phyloP scores from a whole-genome alignment of 202 grass and related monocot genomes.

The Eragrostis tef region DNA sequence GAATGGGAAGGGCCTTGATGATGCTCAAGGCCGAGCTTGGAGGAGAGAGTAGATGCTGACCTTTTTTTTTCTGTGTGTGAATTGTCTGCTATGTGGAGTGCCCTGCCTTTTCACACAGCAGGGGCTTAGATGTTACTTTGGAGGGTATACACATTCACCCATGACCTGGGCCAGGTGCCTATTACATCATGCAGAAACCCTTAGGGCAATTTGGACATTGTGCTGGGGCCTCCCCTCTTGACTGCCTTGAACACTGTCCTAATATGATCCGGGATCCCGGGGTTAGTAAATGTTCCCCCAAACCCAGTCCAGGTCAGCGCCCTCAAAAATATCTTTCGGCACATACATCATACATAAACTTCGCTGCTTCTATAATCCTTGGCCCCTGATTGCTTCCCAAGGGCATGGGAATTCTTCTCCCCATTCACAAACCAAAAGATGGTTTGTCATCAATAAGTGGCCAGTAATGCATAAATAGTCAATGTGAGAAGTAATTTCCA shows the following conservation, averaged over 20 bases:
- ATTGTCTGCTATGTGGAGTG: not conserved
- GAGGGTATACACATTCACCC: too few species aligned
- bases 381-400: not conserved
- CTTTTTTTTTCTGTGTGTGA: too few species aligned
- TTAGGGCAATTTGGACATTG: not conserved
- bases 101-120: not conserved
- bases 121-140: not conserved
- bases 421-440: not conserved
- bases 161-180: too few species aligned
- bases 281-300: not conserved
- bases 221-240: too few species aligned
- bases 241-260: too few species aligned
- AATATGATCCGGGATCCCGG: too few species aligned
- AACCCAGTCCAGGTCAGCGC: not conserved
- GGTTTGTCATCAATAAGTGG: not conserved
- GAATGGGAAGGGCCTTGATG: not conserved
- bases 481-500: not conserved
- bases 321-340: not conserved
- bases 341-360: not conserved
- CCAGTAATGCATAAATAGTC: not conserved
- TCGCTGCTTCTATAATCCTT: not conserved
- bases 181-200: too few species aligned
- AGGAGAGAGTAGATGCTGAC: not conserved
- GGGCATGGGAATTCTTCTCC: too few species aligned
- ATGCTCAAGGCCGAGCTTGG: not conserved